Evolutionary conservation across 805 yeast species (phyloP), one percentile per base, ranked within the genome.

Genomic region (Cyberlindnera misumaiensis): DNA sequence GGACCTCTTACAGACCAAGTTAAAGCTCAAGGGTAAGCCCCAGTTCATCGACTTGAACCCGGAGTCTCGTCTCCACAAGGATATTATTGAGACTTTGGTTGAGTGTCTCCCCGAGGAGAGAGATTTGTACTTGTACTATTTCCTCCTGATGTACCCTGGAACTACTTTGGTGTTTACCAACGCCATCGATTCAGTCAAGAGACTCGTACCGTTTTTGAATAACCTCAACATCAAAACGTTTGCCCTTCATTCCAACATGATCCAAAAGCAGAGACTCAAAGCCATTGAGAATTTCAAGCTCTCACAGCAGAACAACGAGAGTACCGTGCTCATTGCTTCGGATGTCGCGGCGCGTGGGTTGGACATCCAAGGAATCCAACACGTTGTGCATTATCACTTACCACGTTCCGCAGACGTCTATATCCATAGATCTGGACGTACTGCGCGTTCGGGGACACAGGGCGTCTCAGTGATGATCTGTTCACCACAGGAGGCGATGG

Each of bases 311-410:
- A 62, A 68, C 34, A 72, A 73, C 16, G 70, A 63, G 35, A 65
- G 77, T 3, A 68, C 84, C 1, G 89, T 89, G 3, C 67, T 93
- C 39, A 74, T 93, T 38, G 96, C 97, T 1, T 87, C 97, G 4
- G 98, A 93, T 62, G 97, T 93, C 33, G 98, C 98, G 2, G 98
- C 98, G 4, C 77, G 98, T 68, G 98, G 98, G 43, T 71, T 93
- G 43, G 98, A 93, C 68, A 87, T 93, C 39, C 83, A 95, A 3
- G 75, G 73, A 34, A 89, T 93, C 36, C 81, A 88, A 51, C 97
- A 93, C 60, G 97, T 93, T 35, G 84, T 90, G 15, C 98, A 93
- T 60, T 93, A 90, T 56, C 97, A 93, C 62, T 70, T 93, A 45
- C 97, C 98, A 10, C 72, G 97, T 45, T 72, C 94, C 12, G 97